Evolutionary conservation across 2,329 filamentous ascomycete species (phyloP), one percentile per base, ranked within the genome.

Genomic region (Metarhizium anisopliae): DNA sequence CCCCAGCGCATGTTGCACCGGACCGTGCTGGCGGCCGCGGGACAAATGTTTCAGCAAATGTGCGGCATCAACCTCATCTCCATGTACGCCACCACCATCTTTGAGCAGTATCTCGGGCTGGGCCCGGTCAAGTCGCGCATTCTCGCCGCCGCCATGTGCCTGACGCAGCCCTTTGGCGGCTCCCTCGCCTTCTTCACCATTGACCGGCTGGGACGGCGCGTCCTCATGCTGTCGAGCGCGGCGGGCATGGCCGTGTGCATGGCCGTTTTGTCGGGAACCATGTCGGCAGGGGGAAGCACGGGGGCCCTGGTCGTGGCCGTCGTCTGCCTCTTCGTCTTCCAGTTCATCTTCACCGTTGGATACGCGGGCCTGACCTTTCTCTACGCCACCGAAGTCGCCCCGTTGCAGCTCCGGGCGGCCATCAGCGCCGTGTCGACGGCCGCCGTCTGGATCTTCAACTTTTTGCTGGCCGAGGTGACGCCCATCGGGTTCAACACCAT

Each of bases 301-400:
- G 59, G 58, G 50, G 61, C 64, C 58, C 59, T 62, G 57, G 62
- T 43, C 55, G 61, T 6, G 55, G 64, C 6, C 56, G 61, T 2
- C 60, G 50, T 66, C 59, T 84, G 84, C 57, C 70, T 88, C 14
- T 88, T 87, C 71, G 76, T 83, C 3, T 88, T 85, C 69, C 86
- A 87, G 64, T 81, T 82, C 2, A 83, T 82, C 59, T 87, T 86
- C 59, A 84, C 83, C 3, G 83, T 83, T 0, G 83, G 81, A 6
- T 85, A 82, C 76, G 67, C 85, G 0, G 82, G 83, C 3, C 74
- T 85, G 43, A 83, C 83, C 10, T 86, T 82, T 79, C 64, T 81
- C 62, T 79, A 78, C 60, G 74, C 79, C 3, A 78, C 80, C 29
- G 76, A 81, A 56, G 73, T 81, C 49, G 79, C 80, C 59, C 74